phyloP scores from a whole-genome alignment of 1,284 basidiomycete species.

The Boletus sp. region DNA sequence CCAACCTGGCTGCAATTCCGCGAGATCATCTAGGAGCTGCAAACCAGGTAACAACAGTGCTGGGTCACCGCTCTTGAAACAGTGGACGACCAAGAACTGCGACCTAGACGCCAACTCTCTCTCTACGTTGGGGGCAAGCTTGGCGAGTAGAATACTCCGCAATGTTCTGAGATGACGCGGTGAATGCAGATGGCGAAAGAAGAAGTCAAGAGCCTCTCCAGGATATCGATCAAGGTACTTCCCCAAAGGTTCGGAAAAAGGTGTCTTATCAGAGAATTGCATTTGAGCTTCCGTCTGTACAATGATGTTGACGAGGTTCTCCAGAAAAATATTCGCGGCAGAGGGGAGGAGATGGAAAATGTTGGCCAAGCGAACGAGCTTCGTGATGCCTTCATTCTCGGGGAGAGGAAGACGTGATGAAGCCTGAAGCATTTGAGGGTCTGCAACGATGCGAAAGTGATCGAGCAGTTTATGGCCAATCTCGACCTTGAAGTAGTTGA shows the following conservation, averaged over 20 bases:
- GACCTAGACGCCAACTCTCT: constrained; percentile 74
- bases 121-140: constrained; percentile 75
- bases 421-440: constrained; percentile 80
- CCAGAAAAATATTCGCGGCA: constrained; percentile 91
- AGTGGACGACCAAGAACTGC: constrained; percentile 60
- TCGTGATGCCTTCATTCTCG: constrained; percentile 91
- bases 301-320: constrained; percentile 83
- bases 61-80: constrained; percentile 60
- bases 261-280: constrained; percentile 87
- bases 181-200: constrained; percentile 79
- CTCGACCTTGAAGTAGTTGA: constrained; percentile 99
- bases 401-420: constrained; percentile 80
- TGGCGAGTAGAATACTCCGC: constrained; percentile 79
- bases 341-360: constrained; percentile 97
- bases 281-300: constrained; percentile 95
- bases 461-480: constrained; percentile 98
- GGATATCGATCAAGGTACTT: constrained; percentile 94
- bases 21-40: constrained; percentile 78
- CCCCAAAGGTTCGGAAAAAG: constrained; percentile 93
- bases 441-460: constrained; percentile 91
- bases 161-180: constrained; percentile 79
- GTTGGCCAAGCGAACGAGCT: constrained; percentile 93
- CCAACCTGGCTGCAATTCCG: constrained; percentile 72
- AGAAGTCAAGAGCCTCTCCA: constrained; percentile 81
- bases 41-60: constrained; percentile 69